Conservation (phyloP, 2,329 filamentous ascomycete genomes). For the Penicillium sp. region DNA sequence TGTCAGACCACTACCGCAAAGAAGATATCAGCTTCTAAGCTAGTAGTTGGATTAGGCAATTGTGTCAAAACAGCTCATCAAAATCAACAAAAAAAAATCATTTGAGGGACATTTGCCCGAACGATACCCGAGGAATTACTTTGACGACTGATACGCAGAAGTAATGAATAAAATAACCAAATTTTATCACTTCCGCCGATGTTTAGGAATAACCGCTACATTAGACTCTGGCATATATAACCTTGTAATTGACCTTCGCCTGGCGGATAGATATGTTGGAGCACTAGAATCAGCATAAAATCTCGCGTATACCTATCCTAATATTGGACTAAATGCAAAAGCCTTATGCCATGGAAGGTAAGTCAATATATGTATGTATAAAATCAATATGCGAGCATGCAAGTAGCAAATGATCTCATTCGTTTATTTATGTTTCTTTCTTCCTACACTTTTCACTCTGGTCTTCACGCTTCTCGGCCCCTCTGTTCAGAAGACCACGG, state of each 20-base stretch:
- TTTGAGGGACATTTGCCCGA: slow-evolving; percentile 11
- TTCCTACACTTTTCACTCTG: neutral
- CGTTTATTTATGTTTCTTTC: neutral
- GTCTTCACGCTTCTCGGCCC: no score
- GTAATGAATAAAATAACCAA: slow-evolving; percentile 4
- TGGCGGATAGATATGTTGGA: neutral
- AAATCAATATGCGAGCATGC: no score
- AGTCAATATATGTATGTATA: neutral
- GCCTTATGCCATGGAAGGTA: neutral
- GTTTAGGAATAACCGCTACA: neutral
- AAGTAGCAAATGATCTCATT: neutral
- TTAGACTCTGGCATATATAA: neutral
- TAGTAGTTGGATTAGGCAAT: neutral
- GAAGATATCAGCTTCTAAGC: slow-evolving; percentile 56
- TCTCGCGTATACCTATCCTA: neutral
- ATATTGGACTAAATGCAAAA: neutral
- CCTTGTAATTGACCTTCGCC: neutral
- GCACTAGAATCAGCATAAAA: neutral
- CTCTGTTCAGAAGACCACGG: neutral
- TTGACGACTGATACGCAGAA: slow-evolving; percentile 18
- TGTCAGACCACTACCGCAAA: slow-evolving; percentile 62
- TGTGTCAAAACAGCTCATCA: neutral
- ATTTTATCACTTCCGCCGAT: neutral
- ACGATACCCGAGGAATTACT: slow-evolving; percentile 25
- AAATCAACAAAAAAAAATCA: slow-evolving; percentile 1